Evolutionary conservation across 2,329 filamentous ascomycete genomes (phyloP).

Genomic region (Rhexocercosporidium sp.): DNA sequence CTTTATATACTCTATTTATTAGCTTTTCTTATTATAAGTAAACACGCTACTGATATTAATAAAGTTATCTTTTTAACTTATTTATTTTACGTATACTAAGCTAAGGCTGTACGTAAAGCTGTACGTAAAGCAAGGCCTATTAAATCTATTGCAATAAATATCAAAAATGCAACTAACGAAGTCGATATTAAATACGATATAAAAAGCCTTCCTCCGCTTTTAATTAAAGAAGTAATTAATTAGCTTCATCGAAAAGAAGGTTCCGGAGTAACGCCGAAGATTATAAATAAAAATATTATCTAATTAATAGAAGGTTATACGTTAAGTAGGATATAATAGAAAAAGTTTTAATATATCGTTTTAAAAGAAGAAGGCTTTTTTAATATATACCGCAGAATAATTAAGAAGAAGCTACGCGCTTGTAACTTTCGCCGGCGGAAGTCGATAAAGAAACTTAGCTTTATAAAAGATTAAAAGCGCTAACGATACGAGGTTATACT

Average conservation of each 20-base stretch:
- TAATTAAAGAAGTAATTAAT: slow-evolving; percentile 1
- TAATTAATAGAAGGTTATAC: slow-evolving; percentile 14
- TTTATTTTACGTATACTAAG: neutral
- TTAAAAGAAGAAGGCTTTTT: too few species aligned
- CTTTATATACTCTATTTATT: too few species aligned
- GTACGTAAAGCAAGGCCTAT: neutral
- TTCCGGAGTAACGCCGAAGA: neutral
- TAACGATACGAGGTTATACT: slow-evolving; percentile 12
- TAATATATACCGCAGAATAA: too few species aligned
- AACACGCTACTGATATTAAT: neutral
- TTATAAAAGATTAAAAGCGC: slow-evolving; percentile 6
- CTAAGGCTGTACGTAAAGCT: too few species aligned
- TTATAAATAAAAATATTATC: neutral
- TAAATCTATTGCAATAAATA: neutral
- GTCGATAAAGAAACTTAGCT: slow-evolving; percentile 3
- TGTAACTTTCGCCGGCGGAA: neutral
- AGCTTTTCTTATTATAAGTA: slow-evolving; percentile 9
- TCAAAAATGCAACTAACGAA: neutral
- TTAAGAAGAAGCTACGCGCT: too few species aligned
- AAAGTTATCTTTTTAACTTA: neutral
- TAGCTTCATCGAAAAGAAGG: neutral
- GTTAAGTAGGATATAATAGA: slow-evolving; percentile 14
- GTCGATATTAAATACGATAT: neutral
- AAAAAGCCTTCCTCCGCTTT: neutral
- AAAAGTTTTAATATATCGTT: slow-evolving; percentile 9